These are phyloP conservation scores for Chionographis japonica DNA, from an alignment of 106 monocot species.

Conservation along the genomic window DNA sequence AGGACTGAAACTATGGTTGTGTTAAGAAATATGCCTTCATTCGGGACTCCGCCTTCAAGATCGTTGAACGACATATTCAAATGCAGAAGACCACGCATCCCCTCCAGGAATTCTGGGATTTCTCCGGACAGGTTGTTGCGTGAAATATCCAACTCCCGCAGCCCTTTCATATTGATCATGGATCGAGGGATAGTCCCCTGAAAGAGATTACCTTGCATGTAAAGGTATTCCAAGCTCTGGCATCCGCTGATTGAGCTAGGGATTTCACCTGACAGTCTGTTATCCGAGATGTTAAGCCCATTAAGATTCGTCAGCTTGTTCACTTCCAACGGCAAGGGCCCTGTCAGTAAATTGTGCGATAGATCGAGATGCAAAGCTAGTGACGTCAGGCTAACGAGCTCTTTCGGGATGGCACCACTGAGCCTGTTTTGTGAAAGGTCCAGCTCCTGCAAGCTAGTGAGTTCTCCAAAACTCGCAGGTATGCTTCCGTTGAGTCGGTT, in stretches of 20 bases:
- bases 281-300: background rate
- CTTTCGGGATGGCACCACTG: constrained; percentile 8
- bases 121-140: constrained; percentile 4
- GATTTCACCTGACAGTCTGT: constrained; percentile 2
- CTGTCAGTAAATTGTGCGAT: background rate
- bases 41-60: constrained; percentile 16
- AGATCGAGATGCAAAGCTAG: background rate
- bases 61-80: constrained; percentile 24
- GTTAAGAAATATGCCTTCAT: constrained; percentile 8
- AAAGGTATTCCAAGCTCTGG: constrained; percentile 1
- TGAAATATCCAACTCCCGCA: constrained; percentile 16
- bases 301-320: background rate
- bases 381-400: constrained; percentile 8
- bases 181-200: constrained; percentile 7
- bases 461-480: background rate
- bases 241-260: constrained; percentile 3
- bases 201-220: constrained; percentile 7
- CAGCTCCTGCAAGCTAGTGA: background rate
- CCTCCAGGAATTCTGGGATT: background rate
- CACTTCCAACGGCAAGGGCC: constrained; percentile 11
- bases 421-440: constrained; percentile 9
- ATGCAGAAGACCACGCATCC: background rate
- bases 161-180: constrained; percentile 1
- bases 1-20: background rate
- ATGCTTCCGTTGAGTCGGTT: constrained; percentile 7